Percentiles rank a stretch among this genome's conserved stretches.
Conservation (phyloP, 2,329 filamentous ascomycete genomes). For the Hysterium pulicare region DNA sequence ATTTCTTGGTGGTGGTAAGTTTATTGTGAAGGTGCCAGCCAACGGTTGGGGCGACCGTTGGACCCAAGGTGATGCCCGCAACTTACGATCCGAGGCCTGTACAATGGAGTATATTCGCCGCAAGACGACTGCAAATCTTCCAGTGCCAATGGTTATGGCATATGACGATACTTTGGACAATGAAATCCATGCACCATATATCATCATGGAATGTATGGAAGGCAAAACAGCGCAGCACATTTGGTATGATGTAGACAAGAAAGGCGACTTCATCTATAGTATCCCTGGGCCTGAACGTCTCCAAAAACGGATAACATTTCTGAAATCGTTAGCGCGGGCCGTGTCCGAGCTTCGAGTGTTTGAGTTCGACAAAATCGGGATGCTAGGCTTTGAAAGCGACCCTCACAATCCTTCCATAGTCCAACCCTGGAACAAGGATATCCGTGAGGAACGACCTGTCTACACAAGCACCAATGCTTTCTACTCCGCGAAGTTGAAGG, state of each 20-base stretch:
- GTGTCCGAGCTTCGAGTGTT: constrained; percentile 10
- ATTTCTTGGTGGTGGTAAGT: constrained; percentile 1
- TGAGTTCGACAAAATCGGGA: constrained; percentile 12
- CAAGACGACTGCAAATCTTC: not conserved
- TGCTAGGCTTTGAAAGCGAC: constrained; percentile 2
- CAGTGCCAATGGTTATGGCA: not conserved
- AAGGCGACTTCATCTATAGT: not conserved
- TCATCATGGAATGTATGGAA: constrained; percentile 1
- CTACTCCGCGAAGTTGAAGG: no score
- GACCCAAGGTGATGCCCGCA: constrained; percentile 1
- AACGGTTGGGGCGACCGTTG: not conserved
- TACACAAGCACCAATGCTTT: no score
- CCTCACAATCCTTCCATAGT: not conserved
- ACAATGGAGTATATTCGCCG: constrained; percentile 5
- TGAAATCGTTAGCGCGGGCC: constrained; percentile 11
- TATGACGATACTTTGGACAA: constrained; percentile 6
- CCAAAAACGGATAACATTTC: constrained; percentile 1
- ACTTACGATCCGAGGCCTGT: not conserved
- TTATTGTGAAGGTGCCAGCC: constrained; percentile 4
- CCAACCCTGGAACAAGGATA: not conserved
- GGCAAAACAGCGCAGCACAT: not conserved
- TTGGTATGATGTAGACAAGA: constrained; percentile 3
- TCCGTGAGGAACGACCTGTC: no score
- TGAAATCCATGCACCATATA: constrained; percentile 3
- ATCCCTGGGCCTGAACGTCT: not conserved